A percentile compares a stretch with the other conserved stretches of the same genome.
These are phyloP conservation scores for Macaranga tanarius DNA, from an alignment of 441 rosid genomes.

Conservation along the genomic window DNA sequence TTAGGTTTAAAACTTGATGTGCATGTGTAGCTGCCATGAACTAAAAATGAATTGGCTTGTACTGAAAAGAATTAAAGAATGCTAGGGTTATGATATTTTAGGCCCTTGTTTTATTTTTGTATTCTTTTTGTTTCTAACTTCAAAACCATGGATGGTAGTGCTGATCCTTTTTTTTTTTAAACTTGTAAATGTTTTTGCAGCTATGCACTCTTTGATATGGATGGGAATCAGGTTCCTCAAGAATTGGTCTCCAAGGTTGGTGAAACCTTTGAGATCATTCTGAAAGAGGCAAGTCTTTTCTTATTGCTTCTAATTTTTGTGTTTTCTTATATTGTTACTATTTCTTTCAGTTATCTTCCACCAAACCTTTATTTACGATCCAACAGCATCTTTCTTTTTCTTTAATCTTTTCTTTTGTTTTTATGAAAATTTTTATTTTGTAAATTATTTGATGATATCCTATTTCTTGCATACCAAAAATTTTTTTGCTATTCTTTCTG, in stretches of 20 bases:
- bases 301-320: background rate
- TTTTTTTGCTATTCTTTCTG: background rate
- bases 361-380: background rate
- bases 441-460: background rate
- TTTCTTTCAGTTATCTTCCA: background rate
- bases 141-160: background rate
- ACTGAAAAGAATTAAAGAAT: background rate
- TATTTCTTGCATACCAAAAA: background rate
- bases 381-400: background rate
- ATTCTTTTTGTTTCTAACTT: background rate
- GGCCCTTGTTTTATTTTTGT: background rate
- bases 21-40: too few species aligned
- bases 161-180: background rate
- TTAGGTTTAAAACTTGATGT: background rate
- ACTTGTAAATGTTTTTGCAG: slow-evolving; percentile 40
- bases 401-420: background rate
- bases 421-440: too few species aligned
- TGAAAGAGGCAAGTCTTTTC: slow-evolving; percentile 59
- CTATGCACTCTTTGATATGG: slow-evolving; percentile 83
- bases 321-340: background rate
- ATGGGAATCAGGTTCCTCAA: slow-evolving; percentile 87
- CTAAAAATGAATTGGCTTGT: background rate
- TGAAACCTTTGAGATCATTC: slow-evolving; percentile 68
- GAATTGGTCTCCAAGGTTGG: slow-evolving; percentile 80
- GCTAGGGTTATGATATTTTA: background rate